Conservation (phyloP, 139 green algal genomes). For the Coccomyxa sp. region DNA sequence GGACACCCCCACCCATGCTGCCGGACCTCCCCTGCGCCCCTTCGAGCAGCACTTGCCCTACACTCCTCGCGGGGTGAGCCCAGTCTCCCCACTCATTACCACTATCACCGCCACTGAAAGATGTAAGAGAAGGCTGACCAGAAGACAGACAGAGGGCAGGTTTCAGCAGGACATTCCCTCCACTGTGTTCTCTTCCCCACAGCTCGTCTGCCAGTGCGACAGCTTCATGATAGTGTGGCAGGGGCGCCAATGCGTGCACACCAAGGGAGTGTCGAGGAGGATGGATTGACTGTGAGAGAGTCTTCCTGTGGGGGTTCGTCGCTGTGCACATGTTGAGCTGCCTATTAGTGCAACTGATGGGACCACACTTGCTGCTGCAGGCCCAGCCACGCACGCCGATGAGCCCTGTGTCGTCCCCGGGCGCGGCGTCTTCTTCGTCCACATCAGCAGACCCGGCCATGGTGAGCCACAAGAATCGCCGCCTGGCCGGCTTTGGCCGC, state of each 20-base stretch:
- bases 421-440: background rate
- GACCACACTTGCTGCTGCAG: background rate
- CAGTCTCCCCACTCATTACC: background rate
- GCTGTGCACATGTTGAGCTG: too few species aligned
- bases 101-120: too few species aligned
- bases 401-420: background rate
- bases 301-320: too few species aligned
- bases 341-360: background rate
- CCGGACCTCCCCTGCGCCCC: background rate
- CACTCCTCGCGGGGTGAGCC: background rate
- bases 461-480: background rate
- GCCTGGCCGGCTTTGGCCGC: slow-evolving; percentile 21
- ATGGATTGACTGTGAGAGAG: too few species aligned
- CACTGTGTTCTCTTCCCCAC: too few species aligned
- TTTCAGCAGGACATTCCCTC: too few species aligned
- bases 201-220: too few species aligned
- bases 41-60: background rate
- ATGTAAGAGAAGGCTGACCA: too few species aligned
- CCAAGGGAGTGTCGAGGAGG: too few species aligned
- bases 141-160: too few species aligned
- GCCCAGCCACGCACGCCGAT: background rate
- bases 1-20: background rate
- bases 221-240: too few species aligned
- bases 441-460: background rate
- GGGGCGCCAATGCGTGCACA: too few species aligned